A percentile compares a stretch with the other conserved stretches of the same genome.
Evolutionary conservation across 148 eudicot genomes (phyloP).

Genomic region (Rhododendron ovatum): DNA sequence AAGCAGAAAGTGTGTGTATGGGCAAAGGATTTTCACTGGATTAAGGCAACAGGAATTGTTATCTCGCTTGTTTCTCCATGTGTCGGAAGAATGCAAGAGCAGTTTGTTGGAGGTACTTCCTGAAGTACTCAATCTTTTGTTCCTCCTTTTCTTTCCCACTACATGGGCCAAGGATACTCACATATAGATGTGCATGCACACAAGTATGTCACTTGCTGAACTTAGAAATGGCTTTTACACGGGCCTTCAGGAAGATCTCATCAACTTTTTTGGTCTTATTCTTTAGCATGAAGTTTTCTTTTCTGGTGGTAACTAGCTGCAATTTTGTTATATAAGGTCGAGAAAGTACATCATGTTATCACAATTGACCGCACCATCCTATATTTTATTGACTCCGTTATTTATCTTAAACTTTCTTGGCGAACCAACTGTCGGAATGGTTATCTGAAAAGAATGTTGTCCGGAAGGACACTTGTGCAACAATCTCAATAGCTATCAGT

Average conservation of each 20-base stretch:
- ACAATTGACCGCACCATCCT: too few species aligned
- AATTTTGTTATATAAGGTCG: neutral
- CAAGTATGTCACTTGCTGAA: neutral
- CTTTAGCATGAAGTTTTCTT: neutral
- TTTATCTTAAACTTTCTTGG: neutral
- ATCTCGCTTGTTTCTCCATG: conserved; percentile 48
- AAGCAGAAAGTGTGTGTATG: conserved; percentile 51
- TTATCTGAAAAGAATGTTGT: neutral
- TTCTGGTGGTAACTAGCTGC: neutral
- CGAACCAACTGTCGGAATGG: neutral
- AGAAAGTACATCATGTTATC: neutral
- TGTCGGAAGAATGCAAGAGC: conserved; percentile 52
- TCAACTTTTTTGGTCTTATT: neutral
- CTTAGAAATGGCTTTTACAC: neutral
- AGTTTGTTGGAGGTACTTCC: conserved; percentile 59
- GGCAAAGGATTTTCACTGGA: conserved; percentile 68
- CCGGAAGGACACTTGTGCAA: neutral
- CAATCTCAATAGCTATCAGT: neutral
- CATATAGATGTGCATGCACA: neutral
- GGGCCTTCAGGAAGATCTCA: neutral
- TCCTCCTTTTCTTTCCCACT: neutral
- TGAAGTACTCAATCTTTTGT: neutral
- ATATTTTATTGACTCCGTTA: neutral
- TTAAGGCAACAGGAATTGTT: conserved; percentile 66
- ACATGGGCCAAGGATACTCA: neutral